Evolutionary conservation across 1,139 yeast genomes (phyloP).

Genomic region (Meyerozyma sp.): DNA sequence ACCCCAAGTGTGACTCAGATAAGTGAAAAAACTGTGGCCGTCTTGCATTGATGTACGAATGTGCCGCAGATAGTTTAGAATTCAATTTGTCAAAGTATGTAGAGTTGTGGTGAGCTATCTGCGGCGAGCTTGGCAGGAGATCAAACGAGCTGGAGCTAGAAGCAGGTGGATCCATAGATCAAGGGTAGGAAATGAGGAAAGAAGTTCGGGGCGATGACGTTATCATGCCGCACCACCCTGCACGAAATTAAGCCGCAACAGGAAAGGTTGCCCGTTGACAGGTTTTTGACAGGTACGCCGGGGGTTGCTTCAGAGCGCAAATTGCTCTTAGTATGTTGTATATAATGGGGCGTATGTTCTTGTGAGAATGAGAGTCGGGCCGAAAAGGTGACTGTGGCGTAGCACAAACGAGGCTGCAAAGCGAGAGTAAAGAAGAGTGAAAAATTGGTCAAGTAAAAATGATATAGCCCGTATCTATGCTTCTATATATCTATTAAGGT

Average conservation of each 20-base stretch:
- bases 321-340: no score
- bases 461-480: no score
- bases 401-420: no score
- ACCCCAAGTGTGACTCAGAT: constrained; percentile 26
- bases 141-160: neutral
- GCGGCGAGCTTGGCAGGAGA: neutral
- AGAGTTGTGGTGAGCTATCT: neutral
- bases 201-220: neutral
- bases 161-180: neutral
- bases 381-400: no score
- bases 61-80: neutral
- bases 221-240: neutral
- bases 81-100: neutral
- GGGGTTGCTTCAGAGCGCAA: neutral
- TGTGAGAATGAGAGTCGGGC: no score
- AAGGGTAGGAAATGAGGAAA: neutral
- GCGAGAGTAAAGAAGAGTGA: no score
- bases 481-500: no score
- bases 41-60: neutral
- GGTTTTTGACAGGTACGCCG: neutral
- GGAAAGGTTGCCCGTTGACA: neutral
- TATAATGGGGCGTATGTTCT: no score
- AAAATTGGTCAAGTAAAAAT: no score
- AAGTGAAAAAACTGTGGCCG: neutral
- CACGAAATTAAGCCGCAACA: neutral